Conservation (phyloP, 164 flowering plant genomes). For the Vitis amurensis region DNA sequence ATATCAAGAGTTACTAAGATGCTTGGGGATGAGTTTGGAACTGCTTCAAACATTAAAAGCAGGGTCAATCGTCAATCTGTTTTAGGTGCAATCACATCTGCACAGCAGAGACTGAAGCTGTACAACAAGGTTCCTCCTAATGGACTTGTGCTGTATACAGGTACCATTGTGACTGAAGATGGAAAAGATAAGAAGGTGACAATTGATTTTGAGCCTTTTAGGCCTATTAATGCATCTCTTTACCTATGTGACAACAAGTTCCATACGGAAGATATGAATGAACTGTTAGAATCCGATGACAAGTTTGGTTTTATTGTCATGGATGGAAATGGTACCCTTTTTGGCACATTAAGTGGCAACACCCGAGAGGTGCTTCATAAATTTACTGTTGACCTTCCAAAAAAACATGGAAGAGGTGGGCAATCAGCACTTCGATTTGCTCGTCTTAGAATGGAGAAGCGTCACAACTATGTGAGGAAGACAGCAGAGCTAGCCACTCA, state of each 20-base stretch:
- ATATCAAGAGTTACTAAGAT: conserved; percentile 48
- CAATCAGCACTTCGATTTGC: conserved; percentile 46
- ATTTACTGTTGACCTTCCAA: conserved; percentile 40
- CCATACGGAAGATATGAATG: conserved; percentile 34
- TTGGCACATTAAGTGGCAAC: conserved; percentile 47
- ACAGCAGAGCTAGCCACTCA: too few species aligned
- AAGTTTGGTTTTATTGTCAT: conserved; percentile 37
- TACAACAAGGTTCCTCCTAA: conserved; percentile 48
- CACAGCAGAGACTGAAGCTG: conserved; percentile 45
- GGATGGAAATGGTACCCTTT: conserved; percentile 55
- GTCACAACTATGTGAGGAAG: too few species aligned
- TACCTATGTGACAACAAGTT: conserved; percentile 47
- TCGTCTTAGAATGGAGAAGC: conserved; percentile 1
- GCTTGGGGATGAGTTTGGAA: conserved; percentile 59
- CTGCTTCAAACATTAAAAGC: conserved; percentile 57
- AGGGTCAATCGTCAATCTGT: conserved; percentile 47
- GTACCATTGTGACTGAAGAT: conserved; percentile 46
- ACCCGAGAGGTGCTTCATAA: conserved; percentile 41
- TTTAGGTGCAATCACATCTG: conserved; percentile 48
- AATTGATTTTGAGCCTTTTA: conserved; percentile 48
- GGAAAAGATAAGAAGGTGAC: conserved; percentile 51
- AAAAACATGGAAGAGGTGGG: conserved; percentile 48
- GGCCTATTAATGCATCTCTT: conserved; percentile 41
- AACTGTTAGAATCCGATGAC: conserved; percentile 36
- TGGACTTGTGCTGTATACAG: conserved; percentile 47